Conservation (phyloP, 306 rosid species). For the Styphnolobium japonicum region DNA sequence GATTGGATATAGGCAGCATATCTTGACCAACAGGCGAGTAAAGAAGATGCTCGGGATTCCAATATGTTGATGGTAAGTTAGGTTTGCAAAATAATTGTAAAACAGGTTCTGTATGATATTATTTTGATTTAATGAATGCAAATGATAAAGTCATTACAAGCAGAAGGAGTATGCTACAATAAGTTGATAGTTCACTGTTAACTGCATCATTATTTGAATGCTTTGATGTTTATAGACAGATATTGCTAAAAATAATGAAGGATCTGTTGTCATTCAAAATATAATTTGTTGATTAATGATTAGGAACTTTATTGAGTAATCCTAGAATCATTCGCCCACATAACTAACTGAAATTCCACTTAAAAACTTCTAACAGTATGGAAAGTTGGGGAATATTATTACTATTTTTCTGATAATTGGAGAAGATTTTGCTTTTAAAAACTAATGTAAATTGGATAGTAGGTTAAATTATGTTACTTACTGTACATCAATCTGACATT, state of each 20-base stretch:
- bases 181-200: conserved; percentile 14
- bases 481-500: not conserved
- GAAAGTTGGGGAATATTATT: not conserved
- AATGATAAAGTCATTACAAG: conserved; percentile 13
- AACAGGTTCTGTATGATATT: not conserved
- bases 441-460: conserved; percentile 9
- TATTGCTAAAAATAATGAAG: not conserved
- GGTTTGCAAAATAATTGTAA: conserved; percentile 8
- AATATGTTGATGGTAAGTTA: conserved; percentile 82
- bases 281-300: not conserved
- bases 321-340: not conserved
- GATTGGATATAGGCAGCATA: conserved; percentile 74
- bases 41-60: conserved; percentile 44
- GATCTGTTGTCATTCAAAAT: conserved; percentile 1
- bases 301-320: conserved; percentile 3
- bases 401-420: not conserved
- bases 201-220: not conserved
- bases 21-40: conserved; percentile 49
- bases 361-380: not conserved
- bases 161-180: conserved; percentile 20
- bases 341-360: not conserved
- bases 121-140: conserved; percentile 22
- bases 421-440: not conserved
- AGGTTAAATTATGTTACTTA: conserved; percentile 4
- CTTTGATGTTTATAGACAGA: not conserved